phyloP scores from a whole-genome alignment of 2,329 filamentous ascomycete species.

The Hypoxylon sp. region DNA sequence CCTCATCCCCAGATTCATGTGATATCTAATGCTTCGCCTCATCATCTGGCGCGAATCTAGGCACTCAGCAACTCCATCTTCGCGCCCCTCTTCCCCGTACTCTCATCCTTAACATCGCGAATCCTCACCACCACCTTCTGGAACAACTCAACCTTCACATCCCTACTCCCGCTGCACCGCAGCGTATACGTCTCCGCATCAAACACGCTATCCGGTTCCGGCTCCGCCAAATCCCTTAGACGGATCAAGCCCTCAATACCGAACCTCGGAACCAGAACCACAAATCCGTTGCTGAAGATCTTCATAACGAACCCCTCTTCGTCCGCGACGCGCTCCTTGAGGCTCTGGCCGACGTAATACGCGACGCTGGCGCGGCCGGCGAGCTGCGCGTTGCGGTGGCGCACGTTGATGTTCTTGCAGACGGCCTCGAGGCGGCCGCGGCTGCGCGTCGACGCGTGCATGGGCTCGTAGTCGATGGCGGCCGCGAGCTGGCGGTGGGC shows the following conservation, averaged over 20 bases:
- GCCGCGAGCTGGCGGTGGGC: conserved; percentile 95
- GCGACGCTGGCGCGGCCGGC: conserved; percentile 94
- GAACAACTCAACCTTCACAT: conserved; percentile 83
- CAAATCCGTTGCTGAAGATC: conserved; percentile 97
- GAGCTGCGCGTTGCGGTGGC: conserved; percentile 96
- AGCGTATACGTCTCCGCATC: conserved; percentile 90
- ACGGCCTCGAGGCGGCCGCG: conserved; percentile 90
- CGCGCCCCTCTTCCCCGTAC: conserved; percentile 94
- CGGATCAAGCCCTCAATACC: conserved; percentile 94
- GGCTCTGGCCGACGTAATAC: conserved; percentile 97
- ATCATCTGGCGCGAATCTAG: conserved; percentile 4
- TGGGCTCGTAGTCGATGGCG: conserved; percentile 90
- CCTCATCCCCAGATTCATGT: not conserved
- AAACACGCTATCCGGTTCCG: conserved; percentile 84
- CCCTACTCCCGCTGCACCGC: conserved; percentile 68
- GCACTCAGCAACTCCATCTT: conserved; percentile 76
- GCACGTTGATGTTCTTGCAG: conserved; percentile 98
- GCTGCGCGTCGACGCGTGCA: conserved; percentile 85
- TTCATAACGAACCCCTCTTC: conserved; percentile 98
- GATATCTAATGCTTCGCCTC: not conserved
- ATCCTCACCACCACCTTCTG: conserved; percentile 92
- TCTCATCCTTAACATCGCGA: conserved; percentile 92
- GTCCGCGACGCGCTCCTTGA: conserved; percentile 81
- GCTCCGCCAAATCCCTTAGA: conserved; percentile 83
- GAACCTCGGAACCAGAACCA: conserved; percentile 95